A percentile compares a stretch with the other conserved stretches of the same genome.
phyloP scores from a whole-genome alignment of 306 rosid species.

The Sindora glabra region DNA sequence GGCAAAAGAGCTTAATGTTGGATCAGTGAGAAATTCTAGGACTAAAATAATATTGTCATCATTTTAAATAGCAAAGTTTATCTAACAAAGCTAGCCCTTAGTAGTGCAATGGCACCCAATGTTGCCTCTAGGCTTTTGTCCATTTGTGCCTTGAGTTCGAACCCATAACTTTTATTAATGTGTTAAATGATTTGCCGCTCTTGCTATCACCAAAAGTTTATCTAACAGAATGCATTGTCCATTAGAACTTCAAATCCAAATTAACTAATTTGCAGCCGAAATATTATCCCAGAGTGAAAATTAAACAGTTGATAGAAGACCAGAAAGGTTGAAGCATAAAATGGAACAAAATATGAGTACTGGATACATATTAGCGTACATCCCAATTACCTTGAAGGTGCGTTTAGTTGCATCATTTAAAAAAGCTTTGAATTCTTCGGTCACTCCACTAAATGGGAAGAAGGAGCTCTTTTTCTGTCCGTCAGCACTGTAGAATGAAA shows the following conservation, averaged over 20 bases:
- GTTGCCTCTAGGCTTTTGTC: too few relatives aligned
- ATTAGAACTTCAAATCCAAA: background rate
- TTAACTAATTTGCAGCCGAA: background rate
- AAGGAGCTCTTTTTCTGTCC: constrained; percentile 58
- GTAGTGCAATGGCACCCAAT: too few relatives aligned
- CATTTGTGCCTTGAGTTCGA: too few relatives aligned
- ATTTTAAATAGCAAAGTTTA: background rate
- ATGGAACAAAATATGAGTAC: too few relatives aligned
- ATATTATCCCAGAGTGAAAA: background rate
- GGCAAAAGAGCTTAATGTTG: background rate
- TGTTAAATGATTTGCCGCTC: too few relatives aligned
- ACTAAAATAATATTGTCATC: background rate
- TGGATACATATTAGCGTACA: background rate
- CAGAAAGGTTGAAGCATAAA: constrained; percentile 1
- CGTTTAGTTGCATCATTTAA: constrained; percentile 50
- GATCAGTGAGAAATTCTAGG: background rate
- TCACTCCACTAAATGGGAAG: constrained; percentile 84
- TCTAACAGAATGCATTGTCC: background rate
- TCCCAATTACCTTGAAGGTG: constrained; percentile 39
- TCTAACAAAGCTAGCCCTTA: too few relatives aligned
- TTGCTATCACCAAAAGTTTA: too few relatives aligned
- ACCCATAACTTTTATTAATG: too few relatives aligned
- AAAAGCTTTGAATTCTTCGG: constrained; percentile 71
- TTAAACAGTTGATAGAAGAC: background rate
- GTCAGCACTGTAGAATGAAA: constrained; percentile 42